Conservation (phyloP, 1,139 yeast species). For the Williopsis jadinii region DNA sequence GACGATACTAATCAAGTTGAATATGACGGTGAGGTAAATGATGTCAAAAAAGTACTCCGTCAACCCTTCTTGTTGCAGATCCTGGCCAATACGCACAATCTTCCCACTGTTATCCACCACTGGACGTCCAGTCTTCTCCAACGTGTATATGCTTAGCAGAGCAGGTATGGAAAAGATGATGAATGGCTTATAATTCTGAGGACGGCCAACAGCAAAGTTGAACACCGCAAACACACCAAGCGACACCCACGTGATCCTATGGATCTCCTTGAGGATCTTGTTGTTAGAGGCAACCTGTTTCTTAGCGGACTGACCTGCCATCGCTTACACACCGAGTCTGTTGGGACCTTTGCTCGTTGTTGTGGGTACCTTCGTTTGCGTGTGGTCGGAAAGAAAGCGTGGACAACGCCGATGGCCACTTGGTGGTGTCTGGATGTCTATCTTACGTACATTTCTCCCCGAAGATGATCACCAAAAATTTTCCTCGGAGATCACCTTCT, state of each 20-base stretch:
- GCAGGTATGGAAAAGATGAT: constrained; percentile 55
- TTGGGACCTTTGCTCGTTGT: too few species aligned
- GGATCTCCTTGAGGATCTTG: constrained; percentile 48
- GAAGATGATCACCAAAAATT: too few species aligned
- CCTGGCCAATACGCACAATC: constrained; percentile 54
- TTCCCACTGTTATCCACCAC: constrained; percentile 34
- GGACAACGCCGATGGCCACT: too few species aligned
- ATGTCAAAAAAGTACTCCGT: constrained; percentile 76
- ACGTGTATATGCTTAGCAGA: constrained; percentile 42
- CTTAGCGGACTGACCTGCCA: constrained; percentile 65
- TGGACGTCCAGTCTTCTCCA: constrained; percentile 69
- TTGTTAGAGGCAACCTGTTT: constrained; percentile 58
- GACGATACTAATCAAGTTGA: constrained; percentile 48
- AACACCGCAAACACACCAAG: constrained; percentile 36
- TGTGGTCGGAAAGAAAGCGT: too few species aligned
- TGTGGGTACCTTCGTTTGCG: too few species aligned
- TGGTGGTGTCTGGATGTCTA: too few species aligned
- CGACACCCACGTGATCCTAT: constrained; percentile 37
- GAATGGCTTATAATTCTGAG: constrained; percentile 43
- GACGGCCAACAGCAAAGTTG: constrained; percentile 44
- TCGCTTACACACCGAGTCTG: constrained; percentile 14
- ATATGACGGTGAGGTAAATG: constrained; percentile 60
- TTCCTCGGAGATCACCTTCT: too few species aligned
- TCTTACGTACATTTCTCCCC: too few species aligned
- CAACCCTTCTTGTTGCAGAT: constrained; percentile 58